Base-by-base conservation (phyloP, 345 rosid species). In the Camelina hispida region DNA sequence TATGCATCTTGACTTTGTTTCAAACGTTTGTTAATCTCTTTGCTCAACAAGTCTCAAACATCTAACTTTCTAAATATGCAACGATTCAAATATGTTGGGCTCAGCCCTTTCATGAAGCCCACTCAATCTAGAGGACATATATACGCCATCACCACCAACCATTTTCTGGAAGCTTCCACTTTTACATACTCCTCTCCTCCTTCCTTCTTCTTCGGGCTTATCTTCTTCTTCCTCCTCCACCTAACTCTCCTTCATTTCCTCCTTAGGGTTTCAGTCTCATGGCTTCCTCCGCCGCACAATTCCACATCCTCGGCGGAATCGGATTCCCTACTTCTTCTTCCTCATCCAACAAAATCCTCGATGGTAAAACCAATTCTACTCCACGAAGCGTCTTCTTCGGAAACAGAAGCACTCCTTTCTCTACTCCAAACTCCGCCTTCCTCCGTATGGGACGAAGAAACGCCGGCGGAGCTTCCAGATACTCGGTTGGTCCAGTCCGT, bases 241-340 rank as follows among this genome's bases (percentile, higher is more conserved):
- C 61, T 56, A 28, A 56, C 61, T 25, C 35, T 9, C 17, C 17
- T 44, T n/a, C 18, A 2, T 15, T 14, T 7, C 20, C 20, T 9
- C 4, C 10, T 57, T 32, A n/a, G 62, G 62, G 40, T 56, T 57
- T 17, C 62, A 58, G 16, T 35, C 25, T 34, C 25, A 93, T 93
- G 98, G 93, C 98, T 61, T 91, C 87, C 1, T 83, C 92, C 35
- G 62, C 97, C 2, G 93, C 94, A 4, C 98, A 93, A 37, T 81
- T 86, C 43, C 88, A 91, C 60, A 78, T 82, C 17, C 85, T 89
- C 6, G 93, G 94, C 16, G 87, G 87, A 38, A 50, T 76, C 4
- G 85, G 88, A 18, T 72, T 83, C 44, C 35, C 80, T 3, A 46
- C 83, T 5, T 63, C 83, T 0, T 72, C 78, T 9, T 30, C 61